Evolutionary conservation across 2,329 filamentous ascomycete genomes (phyloP), one percentile per base, ranked within the genome.

Genomic region (Phaeomoniella chlamydospora): DNA sequence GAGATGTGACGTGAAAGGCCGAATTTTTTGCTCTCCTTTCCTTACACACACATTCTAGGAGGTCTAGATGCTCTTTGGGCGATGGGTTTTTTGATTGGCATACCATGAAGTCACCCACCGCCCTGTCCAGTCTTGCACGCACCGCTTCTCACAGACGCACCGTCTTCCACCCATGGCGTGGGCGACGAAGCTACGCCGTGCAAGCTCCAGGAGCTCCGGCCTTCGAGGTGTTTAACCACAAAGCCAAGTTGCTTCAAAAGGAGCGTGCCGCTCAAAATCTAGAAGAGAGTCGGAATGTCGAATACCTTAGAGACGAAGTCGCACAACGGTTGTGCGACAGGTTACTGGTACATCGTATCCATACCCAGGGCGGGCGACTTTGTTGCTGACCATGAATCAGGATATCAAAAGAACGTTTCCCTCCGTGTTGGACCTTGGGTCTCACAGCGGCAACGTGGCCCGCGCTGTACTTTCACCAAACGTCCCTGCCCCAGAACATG

Each of bases 401-500:
- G 87, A 96, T 54, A 92, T 98, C 64, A 94, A 93, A 49, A 81
- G 90, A 18, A 68, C 76, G 38, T 94, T 93, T 49, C 74, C 80
- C 31, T 70, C 74, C 45, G 85, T 86, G 15, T 80, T 98, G 41
- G 90, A 98, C 57, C 76, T 94, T 18, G 90, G 90, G 42, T 88
- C 90, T 42, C 94, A 96, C 56, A 84, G 88, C 42, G 94, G 88
- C 69, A 93, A 94, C 58, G 77, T 98, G 41, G 87, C 87, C 14
- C 77, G 80, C 43, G 81, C 83, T 38, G 70, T 96, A 32, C 80
- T 79, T 47, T 66, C 34, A 65, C 68, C 75, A 39, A 75, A 84
- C 51, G 74, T 82, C 50, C 69, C 67, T 5, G 67, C 70, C 40
- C 42, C 43, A 12, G 49, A 12, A 41, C 49, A 36, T 43, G 42